Percentiles rank a stretch among this genome's conserved stretches.
phyloP scores from a whole-genome alignment of 2,329 filamentous ascomycete genomes.

The Cercospora sojina region DNA sequence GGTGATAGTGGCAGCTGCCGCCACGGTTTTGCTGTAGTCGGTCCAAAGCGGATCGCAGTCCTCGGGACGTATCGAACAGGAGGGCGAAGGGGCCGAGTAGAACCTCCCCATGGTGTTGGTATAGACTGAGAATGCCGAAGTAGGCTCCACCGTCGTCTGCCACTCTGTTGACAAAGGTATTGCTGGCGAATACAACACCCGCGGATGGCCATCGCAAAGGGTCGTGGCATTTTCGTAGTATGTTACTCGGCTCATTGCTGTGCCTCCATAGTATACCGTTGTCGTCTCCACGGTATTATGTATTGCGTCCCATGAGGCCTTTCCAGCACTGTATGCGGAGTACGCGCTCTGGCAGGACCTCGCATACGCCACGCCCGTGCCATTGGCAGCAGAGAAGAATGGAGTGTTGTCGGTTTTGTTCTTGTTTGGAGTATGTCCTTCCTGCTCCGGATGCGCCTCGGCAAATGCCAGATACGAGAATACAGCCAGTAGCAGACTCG shows the following conservation, averaged over 20 bases:
- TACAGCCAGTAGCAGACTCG: constrained; percentile 19
- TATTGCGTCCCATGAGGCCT: constrained; percentile 1
- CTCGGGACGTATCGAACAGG: constrained; percentile 28
- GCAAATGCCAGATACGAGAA: constrained; percentile 15
- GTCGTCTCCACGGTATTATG: constrained; percentile 11
- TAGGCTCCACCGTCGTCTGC: constrained; percentile 17
- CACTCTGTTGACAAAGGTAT: constrained; percentile 23
- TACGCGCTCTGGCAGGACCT: constrained; percentile 12
- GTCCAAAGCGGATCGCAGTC: constrained; percentile 35
- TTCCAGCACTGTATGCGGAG: constrained; percentile 8
- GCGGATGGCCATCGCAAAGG: constrained; percentile 35
- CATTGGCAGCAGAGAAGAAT: constrained; percentile 2
- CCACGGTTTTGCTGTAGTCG: constrained; percentile 30
- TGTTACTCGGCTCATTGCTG: constrained; percentile 22
- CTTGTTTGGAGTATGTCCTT: background rate
- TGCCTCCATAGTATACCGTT: constrained; percentile 23
- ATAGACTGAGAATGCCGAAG: constrained; percentile 16
- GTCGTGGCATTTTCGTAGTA: constrained; percentile 35
- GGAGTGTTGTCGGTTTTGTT: background rate
- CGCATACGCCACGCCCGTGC: constrained; percentile 15
- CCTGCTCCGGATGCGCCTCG: background rate
- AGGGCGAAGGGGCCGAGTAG: constrained; percentile 27
- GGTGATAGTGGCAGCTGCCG: constrained; percentile 16
- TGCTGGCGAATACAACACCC: constrained; percentile 31
- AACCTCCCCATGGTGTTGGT: constrained; percentile 12